Percentiles rank a stretch among this genome's conserved stretches.
Evolutionary conservation across 345 rosid species (phyloP).

Genomic region (Balakata baccata): DNA sequence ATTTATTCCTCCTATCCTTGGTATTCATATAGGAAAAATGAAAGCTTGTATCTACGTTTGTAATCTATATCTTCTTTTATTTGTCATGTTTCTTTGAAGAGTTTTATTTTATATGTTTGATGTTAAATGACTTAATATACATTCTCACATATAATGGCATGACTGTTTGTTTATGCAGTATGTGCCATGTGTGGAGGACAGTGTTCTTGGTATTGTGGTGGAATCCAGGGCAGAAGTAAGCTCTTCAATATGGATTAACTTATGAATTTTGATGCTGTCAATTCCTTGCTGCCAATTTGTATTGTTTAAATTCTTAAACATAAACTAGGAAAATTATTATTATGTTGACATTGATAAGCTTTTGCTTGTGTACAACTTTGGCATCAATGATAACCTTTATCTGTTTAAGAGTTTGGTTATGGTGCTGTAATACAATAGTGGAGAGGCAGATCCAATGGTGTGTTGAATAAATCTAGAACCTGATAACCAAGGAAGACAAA

Average conservation of each 20-base stretch:
- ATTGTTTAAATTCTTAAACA: neutral
- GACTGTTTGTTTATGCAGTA: constrained; percentile 52
- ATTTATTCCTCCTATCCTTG: neutral
- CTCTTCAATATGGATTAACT: constrained; percentile 10
- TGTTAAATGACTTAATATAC: neutral
- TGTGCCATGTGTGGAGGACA: constrained; percentile 62
- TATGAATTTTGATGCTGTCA: constrained; percentile 6
- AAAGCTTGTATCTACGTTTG: neutral
- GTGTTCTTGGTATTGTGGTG: constrained; percentile 76
- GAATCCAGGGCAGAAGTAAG: constrained; percentile 80
- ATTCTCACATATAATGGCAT: constrained; percentile 8
- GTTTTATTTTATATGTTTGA: neutral
- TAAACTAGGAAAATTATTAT: neutral
- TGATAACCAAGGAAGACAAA: neutral
- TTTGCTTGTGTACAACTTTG: neutral
- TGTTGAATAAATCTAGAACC: neutral
- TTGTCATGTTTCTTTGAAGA: neutral
- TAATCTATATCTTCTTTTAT: neutral
- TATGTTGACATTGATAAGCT: neutral
- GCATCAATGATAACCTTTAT: neutral
- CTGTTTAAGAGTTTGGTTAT: neutral
- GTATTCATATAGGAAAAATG: neutral
- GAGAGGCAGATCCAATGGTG: neutral
- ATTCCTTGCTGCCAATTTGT: neutral
- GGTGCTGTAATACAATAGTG: neutral